Conservation (phyloP, 1,284 basidiomycete genomes). For the Dichomitus squalens region DNA sequence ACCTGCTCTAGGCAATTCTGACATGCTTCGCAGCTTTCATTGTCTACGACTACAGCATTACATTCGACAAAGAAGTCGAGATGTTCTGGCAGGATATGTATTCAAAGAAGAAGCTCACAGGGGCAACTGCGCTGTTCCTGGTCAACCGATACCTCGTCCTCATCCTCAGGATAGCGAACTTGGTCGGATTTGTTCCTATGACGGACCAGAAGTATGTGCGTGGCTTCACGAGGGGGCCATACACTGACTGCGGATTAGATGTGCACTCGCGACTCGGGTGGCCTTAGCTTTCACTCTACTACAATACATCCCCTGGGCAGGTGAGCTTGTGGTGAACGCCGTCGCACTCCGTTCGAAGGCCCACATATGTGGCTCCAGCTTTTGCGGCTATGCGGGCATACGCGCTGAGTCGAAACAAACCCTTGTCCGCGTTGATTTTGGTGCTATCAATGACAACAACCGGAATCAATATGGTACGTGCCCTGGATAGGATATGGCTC, state of each 20-base stretch:
- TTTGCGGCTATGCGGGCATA: not conserved
- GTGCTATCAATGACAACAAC: not conserved
- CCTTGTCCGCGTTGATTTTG: not conserved
- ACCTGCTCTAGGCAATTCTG: not conserved
- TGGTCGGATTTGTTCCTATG: conserved; percentile 3
- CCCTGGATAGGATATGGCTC: too few relatives aligned
- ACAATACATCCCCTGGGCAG: not conserved
- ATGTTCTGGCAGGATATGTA: conserved; percentile 7
- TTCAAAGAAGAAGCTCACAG: not conserved
- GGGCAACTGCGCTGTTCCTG: conserved; percentile 2
- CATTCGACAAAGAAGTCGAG: conserved; percentile 3
- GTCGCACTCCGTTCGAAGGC: not conserved
- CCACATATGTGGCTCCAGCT: not conserved
- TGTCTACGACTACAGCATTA: conserved; percentile 5
- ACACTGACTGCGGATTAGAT: not conserved
- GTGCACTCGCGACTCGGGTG: not conserved
- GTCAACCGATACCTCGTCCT: conserved; percentile 5
- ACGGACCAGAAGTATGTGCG: not conserved
- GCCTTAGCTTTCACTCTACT: conserved; percentile 2
- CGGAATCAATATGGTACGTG: not conserved
- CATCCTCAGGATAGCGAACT: not conserved
- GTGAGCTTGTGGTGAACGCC: not conserved
- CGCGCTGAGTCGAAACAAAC: not conserved
- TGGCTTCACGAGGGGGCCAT: not conserved
- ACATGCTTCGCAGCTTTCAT: not conserved